A percentile compares a stretch with the other conserved stretches of the same genome.
These are phyloP conservation scores for Nectriaceae sp. DNA, from an alignment of 2,329 filamentous ascomycete genomes.

Conservation along the genomic window DNA sequence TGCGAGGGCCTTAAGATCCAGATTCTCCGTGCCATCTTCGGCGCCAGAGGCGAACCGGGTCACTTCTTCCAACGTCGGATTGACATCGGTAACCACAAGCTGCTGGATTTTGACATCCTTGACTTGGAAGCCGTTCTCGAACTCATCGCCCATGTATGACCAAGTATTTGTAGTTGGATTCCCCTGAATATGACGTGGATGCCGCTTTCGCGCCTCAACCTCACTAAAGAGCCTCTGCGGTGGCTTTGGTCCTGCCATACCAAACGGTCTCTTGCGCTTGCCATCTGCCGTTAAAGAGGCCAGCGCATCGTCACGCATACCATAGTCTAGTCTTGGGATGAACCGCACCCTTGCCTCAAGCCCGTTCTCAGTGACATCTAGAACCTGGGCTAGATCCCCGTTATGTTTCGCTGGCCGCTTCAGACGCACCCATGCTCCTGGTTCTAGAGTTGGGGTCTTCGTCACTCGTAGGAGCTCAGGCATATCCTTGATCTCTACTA, in stretches of 20 bases:
- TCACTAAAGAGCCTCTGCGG: conserved; percentile 93
- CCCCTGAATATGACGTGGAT: conserved; percentile 62
- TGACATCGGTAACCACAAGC: conserved; percentile 84
- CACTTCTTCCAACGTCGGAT: conserved; percentile 91
- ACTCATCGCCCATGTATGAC: conserved; percentile 85
- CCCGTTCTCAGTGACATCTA: conserved; percentile 91
- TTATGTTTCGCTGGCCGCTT: conserved; percentile 78
- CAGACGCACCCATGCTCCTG: conserved; percentile 90
- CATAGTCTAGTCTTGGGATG: conserved; percentile 91
- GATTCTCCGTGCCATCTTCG: conserved; percentile 89
- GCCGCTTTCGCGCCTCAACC: conserved; percentile 85
- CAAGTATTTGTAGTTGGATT: conserved; percentile 80
- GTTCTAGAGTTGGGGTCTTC: conserved; percentile 82
- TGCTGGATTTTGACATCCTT: conserved; percentile 92
- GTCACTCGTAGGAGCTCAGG: conserved; percentile 89
- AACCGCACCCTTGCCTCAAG: conserved; percentile 84
- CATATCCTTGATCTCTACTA: conserved; percentile 97
- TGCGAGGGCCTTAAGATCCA: conserved; percentile 88
- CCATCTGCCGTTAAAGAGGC: conserved; percentile 51
- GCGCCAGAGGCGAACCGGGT: conserved; percentile 88
- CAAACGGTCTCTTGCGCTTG: conserved; percentile 77
- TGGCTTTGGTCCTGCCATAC: conserved; percentile 66
- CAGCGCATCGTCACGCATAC: conserved; percentile 73
- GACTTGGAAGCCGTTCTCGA: conserved; percentile 88
- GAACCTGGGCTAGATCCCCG: conserved; percentile 87